These are phyloP conservation scores for Aureobasidium pullulans DNA, from an alignment of 2,329 filamentous ascomycete genomes.

Conservation along the genomic window DNA sequence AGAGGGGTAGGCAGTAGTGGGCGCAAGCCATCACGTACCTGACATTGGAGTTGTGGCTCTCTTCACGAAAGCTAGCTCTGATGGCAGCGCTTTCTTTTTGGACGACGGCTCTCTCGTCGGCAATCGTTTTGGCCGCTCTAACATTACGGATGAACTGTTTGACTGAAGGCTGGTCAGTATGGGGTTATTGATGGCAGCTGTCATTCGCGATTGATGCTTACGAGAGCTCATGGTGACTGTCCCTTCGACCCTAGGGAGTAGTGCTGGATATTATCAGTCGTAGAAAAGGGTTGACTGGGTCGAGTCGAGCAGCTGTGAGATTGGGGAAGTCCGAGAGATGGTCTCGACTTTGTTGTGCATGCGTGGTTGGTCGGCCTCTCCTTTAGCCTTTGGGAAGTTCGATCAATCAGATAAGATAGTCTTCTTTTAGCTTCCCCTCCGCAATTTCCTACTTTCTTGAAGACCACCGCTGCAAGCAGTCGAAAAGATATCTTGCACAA, in stretches of 20 bases:
- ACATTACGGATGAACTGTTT: conserved; percentile 99
- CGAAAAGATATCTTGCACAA: not conserved
- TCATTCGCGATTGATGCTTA: conserved; percentile 29
- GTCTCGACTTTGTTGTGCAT: conserved; percentile 7
- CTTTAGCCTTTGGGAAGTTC: not conserved
- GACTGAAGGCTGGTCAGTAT: conserved; percentile 50
- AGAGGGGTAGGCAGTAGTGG: conserved; percentile 10
- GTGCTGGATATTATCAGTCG: not conserved
- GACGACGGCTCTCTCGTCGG: conserved; percentile 95
- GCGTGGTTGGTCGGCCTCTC: not conserved
- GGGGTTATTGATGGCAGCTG: conserved; percentile 12
- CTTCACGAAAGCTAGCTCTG: conserved; percentile 92
- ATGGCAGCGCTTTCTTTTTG: conserved; percentile 99
- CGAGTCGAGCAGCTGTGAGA: not conserved
- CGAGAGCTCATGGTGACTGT: conserved; percentile 49
- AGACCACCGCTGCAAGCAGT: too few species aligned
- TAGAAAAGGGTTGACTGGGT: not conserved
- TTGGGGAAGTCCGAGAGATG: not conserved
- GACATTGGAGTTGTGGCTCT: conserved; percentile 84
- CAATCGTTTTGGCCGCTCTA: conserved; percentile 95
- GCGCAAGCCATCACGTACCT: conserved; percentile 52
- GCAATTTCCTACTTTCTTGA: not conserved
- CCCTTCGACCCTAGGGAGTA: conserved; percentile 36
- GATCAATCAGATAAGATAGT: conserved; percentile 4
- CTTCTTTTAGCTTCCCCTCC: not conserved